Conservation (phyloP, 2,329 filamentous ascomycete species). For the Pseudocercospora vitis region DNA sequence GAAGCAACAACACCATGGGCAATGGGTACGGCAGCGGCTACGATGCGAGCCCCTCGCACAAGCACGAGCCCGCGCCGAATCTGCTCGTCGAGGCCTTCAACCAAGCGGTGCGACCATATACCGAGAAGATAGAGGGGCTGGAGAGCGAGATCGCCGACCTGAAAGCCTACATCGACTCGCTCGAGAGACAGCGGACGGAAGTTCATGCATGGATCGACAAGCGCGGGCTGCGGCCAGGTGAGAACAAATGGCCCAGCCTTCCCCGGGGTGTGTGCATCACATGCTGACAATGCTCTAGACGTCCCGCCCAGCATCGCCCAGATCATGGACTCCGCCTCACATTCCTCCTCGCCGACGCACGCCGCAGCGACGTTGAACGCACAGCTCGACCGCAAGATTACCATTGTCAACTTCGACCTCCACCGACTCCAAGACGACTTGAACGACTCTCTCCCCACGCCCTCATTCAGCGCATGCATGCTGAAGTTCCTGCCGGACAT, state of each 20-base stretch:
- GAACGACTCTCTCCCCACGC: constrained; percentile 54
- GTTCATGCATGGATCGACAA: constrained; percentile 59
- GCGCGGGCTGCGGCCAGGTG: constrained; percentile 54
- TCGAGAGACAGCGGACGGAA: constrained; percentile 53
- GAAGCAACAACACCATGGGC: constrained; percentile 15
- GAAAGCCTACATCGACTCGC: constrained; percentile 51
- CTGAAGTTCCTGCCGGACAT: constrained; percentile 57
- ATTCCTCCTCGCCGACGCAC: constrained; percentile 42
- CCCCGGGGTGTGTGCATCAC: background rate
- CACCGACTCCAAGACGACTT: constrained; percentile 57
- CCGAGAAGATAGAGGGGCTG: constrained; percentile 54
- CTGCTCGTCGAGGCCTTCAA: constrained; percentile 55
- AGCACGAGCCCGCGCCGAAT: constrained; percentile 50
- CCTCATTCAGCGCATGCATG: constrained; percentile 56
- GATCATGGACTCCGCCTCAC: constrained; percentile 52
- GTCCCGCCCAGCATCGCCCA: constrained; percentile 54
- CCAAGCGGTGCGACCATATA: constrained; percentile 53
- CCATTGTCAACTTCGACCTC: constrained; percentile 58
- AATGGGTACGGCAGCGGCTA: constrained; percentile 25
- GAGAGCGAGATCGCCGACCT: constrained; percentile 54
- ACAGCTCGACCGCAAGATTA: constrained; percentile 60
- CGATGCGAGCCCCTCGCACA: constrained; percentile 25
- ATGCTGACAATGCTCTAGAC: constrained; percentile 39
- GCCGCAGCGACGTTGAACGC: constrained; percentile 54
- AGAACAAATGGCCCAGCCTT: constrained; percentile 21